These are phyloP conservation scores for Phaseolus coccineus DNA, from an alignment of 331 rosid genomes.

Conservation along the genomic window DNA sequence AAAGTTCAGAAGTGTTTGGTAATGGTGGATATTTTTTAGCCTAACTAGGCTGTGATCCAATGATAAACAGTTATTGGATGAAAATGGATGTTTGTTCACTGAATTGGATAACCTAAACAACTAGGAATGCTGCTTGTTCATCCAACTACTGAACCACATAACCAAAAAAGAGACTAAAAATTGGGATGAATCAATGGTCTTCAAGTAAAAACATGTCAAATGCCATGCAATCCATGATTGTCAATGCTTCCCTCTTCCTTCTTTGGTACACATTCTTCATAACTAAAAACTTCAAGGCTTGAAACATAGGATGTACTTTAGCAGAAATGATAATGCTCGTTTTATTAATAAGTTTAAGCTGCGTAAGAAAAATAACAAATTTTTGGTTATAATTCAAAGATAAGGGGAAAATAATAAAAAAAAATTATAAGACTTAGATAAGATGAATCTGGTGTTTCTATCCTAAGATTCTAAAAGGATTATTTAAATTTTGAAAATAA, in stretches of 20 bases:
- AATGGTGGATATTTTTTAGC: no score
- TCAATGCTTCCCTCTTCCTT: background rate
- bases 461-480: background rate
- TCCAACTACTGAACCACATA: background rate
- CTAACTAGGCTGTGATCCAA: background rate
- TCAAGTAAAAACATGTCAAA: no score
- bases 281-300: background rate
- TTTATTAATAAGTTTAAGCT: background rate
- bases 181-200: no score
- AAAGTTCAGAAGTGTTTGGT: no score
- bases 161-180: no score
- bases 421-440: background rate
- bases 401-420: background rate
- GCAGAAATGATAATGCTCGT: background rate
- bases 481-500: background rate
- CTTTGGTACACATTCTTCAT: background rate
- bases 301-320: background rate
- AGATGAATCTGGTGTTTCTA: background rate
- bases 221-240: background rate
- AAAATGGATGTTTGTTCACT: background rate
- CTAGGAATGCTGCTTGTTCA: background rate
- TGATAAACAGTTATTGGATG: background rate
- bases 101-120: background rate
- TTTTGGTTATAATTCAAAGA: background rate
- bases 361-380: background rate